Evolutionary conservation across 768 basidiomycete genomes (phyloP), one percentile per base, ranked within the genome.

Genomic region (Xerocomellus chrysenteron): DNA sequence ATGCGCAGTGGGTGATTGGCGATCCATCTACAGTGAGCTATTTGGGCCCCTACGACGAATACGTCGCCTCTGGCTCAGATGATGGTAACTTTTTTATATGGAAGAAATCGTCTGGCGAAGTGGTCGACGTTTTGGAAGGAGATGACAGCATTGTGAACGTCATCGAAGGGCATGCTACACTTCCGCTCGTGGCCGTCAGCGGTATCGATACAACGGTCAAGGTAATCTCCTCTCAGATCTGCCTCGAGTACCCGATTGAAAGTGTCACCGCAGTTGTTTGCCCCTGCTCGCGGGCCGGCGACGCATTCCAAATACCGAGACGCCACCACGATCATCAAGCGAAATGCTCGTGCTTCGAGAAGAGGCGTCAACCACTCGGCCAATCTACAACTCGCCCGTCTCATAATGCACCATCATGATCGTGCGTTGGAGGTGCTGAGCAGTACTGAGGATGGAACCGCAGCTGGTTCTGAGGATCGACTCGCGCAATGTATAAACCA

Each of bases 71-170:
- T 24, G 93, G 93, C 8, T 92, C 88, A 5, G 93, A 96, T 64
- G 92, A 94, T 60, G 90, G 90, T 1, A 86, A 90, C 66, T 86
- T 89, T 70, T 96, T 96, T 68, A 76, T 94, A 14, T 96, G 93
- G 93, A 76, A 82, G 57, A 94, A 94, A 66, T 69, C 73, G 17
- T 80, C 80, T 16, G 86, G 84, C 0, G 70, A 70, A 13, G 70
- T 94, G 11, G 82, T 84, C 52, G 90, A 88, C 14, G 84, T 96
- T 44, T 85, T 90, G 61, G 90, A 94, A 75, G 93, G 92, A 36
- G 93, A 96, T 62, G 78, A 80, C 24, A 80, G 74, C 49, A 83
- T 94, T 3, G 93, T 94, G 16, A 96, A 95, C 67, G 89, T 89
- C 64, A 82, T 96, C 50, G 92, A 94, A 71, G 84, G 83, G 1